Evolutionary conservation across 768 basidiomycete genomes (phyloP), one percentile per base, ranked within the genome.

Genomic region (Pleurotus cornucopiae): DNA sequence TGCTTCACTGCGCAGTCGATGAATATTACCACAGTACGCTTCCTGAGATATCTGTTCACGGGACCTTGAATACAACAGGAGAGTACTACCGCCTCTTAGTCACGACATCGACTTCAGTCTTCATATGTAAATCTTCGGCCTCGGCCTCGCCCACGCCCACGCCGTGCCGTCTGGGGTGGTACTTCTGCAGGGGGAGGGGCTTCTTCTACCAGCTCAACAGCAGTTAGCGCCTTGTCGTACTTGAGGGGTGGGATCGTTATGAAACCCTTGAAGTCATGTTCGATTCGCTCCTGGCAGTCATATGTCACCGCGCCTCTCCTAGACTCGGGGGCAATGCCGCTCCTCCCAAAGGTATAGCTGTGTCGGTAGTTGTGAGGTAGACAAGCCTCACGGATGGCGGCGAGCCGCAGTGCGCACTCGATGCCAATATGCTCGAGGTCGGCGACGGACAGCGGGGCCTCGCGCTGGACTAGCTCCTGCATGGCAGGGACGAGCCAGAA

Each of bases 391-490:
- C 66, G 58, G 30, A 63, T 52, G n/a, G 57, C 57, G n/a, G 62
- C 43, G 40, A 68, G 46, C 52, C 58, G 64, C 46, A 68, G 45
- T 3, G 58, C 55, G 16, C 47, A 58, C 6, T 58, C 52, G 11
- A 58, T 7, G 2, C 73, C 72, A 12, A 74, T 41, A 14, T 38
- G 54, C 1, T 43, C 52, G 2, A 54, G 59, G 16, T 73, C 71
- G 9, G 57, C 47, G 2, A 64, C 39, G 21, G 44, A 52, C 30
- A 71, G 57, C 13, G 66, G 63, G 41, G 54, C 21, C 16, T 4
- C 16, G n/a, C 38, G 57, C 34, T 26, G 16, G 2, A 52, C 45
- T 16, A 55, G 34, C 11, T 47, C 16, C 2, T 55, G 38, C 25
- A 58, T 37, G 25, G 57, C 20, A 18, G 53, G 45, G 20, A 55